Evolutionary conservation across 768 basidiomycete species (phyloP), one percentile per base, ranked within the genome.

Genomic region (Pleurotus salmoneostramineus): DNA sequence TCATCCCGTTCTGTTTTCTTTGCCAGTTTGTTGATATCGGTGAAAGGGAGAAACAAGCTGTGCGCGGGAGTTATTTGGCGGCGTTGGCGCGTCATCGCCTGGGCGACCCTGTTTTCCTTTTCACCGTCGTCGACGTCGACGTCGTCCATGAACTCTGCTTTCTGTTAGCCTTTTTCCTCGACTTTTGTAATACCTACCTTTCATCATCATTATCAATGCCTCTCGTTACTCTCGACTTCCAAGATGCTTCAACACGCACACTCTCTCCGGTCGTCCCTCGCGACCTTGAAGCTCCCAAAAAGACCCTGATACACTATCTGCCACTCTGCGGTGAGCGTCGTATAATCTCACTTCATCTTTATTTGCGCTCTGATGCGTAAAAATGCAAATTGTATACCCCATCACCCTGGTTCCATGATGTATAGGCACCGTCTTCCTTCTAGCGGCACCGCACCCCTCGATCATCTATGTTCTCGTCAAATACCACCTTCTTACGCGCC

Each of bases 401-500:
- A 36, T 54, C 52, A 40, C 52, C 17, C 21, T 12, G 34, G 37
- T 60, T 34, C n/a, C 10, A 33, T 56, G 11, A 33, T 27, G 57
- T 45, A 17, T 56, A 73, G 74, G 65, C 34, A 74, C 82, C 12
- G 64, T 91, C 31, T 52, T 77, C 21, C 68, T 91, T 42, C 81
- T 92, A 52, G 67, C 91, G 3, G 79, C 82, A 6, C 90, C 91
- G 6, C 91, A 91, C 37, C 89, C 89, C 1, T 91, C 91, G 4
- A 72, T 86, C 64, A 71, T 92, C 11, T 78, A 82, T 58, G 72
- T 91, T 48, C 81, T 92, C 34, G 76, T 87, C 58, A 78, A 84
- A 61, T 87, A 88, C 65, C 83, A 92, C 66, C 76, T 88, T 34
- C 73, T 76, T 48, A 81, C 81, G 8, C 70, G 84, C 6, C 71